phyloP scores from a whole-genome alignment of 1,139 yeast genomes.

The Scheffersomyces segobiensis region DNA sequence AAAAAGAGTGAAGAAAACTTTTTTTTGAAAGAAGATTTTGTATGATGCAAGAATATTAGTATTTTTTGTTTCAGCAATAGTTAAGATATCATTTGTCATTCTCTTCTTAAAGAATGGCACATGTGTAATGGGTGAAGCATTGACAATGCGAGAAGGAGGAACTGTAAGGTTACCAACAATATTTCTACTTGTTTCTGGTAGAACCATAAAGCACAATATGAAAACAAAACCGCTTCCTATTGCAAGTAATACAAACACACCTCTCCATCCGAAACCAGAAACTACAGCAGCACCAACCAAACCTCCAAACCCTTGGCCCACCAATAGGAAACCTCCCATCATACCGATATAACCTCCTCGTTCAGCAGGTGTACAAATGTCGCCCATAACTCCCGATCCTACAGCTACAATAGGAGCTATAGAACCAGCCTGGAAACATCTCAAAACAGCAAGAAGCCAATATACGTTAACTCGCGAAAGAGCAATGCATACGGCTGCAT shows the following conservation, averaged over 20 bases:
- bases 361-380: conserved; percentile 57
- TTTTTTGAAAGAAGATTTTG: conserved; percentile 34
- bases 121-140: conserved; percentile 44
- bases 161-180: conserved; percentile 69
- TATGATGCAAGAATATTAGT: conserved; percentile 49
- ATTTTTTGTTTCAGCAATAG: conserved; percentile 3
- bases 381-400: conserved; percentile 67
- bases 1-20: conserved; percentile 29
- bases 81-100: conserved; percentile 9
- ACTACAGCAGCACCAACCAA: conserved; percentile 69
- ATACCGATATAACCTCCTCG: conserved; percentile 69
- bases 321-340: conserved; percentile 59
- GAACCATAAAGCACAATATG: conserved; percentile 33
- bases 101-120: conserved; percentile 18
- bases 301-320: conserved; percentile 80
- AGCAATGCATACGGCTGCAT: conserved; percentile 24
- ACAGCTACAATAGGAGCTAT: conserved; percentile 72
- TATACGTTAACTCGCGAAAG: conserved; percentile 23
- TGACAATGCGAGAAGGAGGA: conserved; percentile 39
- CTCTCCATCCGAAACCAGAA: conserved; percentile 66
- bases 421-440: conserved; percentile 71
- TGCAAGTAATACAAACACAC: conserved; percentile 73
- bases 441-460: conserved; percentile 39
- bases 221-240: conserved; percentile 53
- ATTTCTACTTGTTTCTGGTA: conserved; percentile 74